Evolutionary conservation across 225 moss, liverwort and hornwort species (phyloP).

Genomic region (Sphagnum tenellum): DNA sequence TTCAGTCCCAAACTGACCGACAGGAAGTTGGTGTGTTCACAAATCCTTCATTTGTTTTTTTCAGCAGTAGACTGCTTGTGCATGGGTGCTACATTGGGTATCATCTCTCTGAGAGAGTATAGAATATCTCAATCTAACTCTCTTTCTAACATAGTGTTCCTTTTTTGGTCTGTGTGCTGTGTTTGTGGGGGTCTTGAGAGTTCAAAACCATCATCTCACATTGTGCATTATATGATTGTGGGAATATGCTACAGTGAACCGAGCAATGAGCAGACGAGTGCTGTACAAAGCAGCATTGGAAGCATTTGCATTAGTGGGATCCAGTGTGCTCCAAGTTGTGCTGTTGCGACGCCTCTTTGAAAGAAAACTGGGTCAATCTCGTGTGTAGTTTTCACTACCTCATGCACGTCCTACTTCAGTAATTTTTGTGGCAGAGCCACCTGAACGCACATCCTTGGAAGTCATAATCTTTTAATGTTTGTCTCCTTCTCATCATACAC

Average conservation of each 20-base stretch:
- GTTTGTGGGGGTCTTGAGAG: too few relatives aligned
- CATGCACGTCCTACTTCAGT: not conserved
- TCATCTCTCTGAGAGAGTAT: too few relatives aligned
- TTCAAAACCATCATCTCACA: too few relatives aligned
- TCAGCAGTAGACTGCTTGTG: too few relatives aligned
- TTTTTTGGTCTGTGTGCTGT: too few relatives aligned
- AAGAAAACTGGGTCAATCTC: constrained; percentile 13
- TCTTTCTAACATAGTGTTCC: too few relatives aligned
- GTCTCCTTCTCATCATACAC: not conserved
- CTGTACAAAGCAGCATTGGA: constrained; percentile 33
- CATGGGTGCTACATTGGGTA: too few relatives aligned
- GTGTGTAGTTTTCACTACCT: not conserved
- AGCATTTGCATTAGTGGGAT: constrained; percentile 11
- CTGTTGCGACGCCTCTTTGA: constrained; percentile 22
- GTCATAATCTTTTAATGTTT: not conserved
- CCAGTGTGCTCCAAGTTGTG: constrained; percentile 24
- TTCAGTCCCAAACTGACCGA: constrained; percentile 30
- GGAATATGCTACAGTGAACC: constrained; percentile 16
- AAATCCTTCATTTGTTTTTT: too few relatives aligned
- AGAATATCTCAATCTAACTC: not conserved
- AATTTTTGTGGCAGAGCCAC: too few relatives aligned
- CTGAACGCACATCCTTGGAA: too few relatives aligned
- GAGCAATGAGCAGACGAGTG: constrained; percentile 31
- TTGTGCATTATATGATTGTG: too few relatives aligned
- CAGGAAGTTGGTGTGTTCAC: constrained; percentile 19